Evolutionary conservation across 2,329 filamentous ascomycete genomes (phyloP), one percentile per base, ranked within the genome.

Genomic region (Myriosclerotinia curreyana): DNA sequence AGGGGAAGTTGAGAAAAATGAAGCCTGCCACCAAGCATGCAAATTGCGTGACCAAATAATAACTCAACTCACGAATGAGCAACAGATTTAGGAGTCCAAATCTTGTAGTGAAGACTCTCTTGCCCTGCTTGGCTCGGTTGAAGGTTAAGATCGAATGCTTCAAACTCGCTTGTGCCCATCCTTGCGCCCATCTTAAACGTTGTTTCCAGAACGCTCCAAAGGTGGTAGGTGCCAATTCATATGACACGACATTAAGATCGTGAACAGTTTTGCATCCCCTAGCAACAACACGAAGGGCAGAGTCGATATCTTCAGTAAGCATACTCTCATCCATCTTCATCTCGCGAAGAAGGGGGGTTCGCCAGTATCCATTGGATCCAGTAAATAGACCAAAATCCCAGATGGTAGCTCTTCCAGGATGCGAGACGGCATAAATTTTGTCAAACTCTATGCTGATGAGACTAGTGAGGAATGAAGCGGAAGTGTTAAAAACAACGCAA

Each of bases 401-500:
- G 75, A 81, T 78, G 9, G 76, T 74, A 15, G 78, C 76, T 11
- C 79, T 75, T 12, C 79, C 79, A 3, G 79, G 79, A 67, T 81
- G 79, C 7, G 79, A 80, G 17, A 80, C 79, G 3, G 79, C 79
- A 66, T 81, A 81, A 65, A 81, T 81, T 70, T 81, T 81, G 70
- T 81, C 79, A 65, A 81, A 81, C 66, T 81, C 79, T 46, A 81
- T 77, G 3, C 78, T 75, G 25, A 81, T 80, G 78, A 81, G 78
- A 53, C 74, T 76, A 1, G 79, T 76, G 53, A 79, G 74, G 67
- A 80, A 75, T 3, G 73, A 76, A 15, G 78, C 77, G 15, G 74
- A 72, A 4, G 79, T 74, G 69, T 81, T 81, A 73, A 80, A 80
- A 38, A 81, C 74, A 5, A 81, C 75, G 68, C 79, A 81, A 22